A percentile compares a stretch with the other conserved stretches of the same genome.
These are phyloP conservation scores for Capronia coronata DNA, from an alignment of 2,329 filamentous ascomycete genomes.

Conservation along the genomic window DNA sequence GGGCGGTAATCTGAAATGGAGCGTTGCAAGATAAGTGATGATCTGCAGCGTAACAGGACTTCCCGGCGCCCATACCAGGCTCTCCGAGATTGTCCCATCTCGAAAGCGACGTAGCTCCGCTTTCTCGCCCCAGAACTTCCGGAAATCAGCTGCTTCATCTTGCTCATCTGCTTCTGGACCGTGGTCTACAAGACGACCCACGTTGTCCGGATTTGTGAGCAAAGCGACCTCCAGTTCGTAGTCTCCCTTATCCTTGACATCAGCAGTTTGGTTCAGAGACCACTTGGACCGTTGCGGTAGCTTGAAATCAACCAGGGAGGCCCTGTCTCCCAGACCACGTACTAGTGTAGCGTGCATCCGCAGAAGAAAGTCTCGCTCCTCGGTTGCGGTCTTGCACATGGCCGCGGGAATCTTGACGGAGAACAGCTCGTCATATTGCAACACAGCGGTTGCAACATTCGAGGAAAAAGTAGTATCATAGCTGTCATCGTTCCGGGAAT, in stretches of 20 bases:
- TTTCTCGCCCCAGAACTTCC: conserved; percentile 90
- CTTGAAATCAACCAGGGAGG: conserved; percentile 59
- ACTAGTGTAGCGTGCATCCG: conserved; percentile 60
- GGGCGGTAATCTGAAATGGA: conserved; percentile 59
- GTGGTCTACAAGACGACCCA: conserved; percentile 72
- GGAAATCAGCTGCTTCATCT: conserved; percentile 71
- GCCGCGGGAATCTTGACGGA: conserved; percentile 28
- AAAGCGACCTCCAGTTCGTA: conserved; percentile 57
- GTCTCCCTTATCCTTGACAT: conserved; percentile 29
- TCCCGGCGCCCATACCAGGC: conserved; percentile 69
- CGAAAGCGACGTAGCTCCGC: conserved; percentile 90
- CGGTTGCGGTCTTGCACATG: conserved; percentile 4
- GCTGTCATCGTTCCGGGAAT: conserved; percentile 66
- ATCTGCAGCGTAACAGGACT: conserved; percentile 72
- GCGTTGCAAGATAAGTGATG: conserved; percentile 60
- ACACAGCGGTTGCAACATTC: conserved; percentile 46
- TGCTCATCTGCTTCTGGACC: conserved; percentile 82
- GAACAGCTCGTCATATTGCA: conserved; percentile 51
- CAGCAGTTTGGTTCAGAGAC: conserved; percentile 37
- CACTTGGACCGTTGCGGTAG: conserved; percentile 36
- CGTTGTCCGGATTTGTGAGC: conserved; percentile 65
- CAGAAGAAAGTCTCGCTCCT: conserved; percentile 26
- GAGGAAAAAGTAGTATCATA: conserved; percentile 80
- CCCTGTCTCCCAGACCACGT: conserved; percentile 68
- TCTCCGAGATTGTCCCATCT: conserved; percentile 89